phyloP scores from a whole-genome alignment of 2,329 filamentous ascomycete genomes.

The Monosporascus sp. region DNA sequence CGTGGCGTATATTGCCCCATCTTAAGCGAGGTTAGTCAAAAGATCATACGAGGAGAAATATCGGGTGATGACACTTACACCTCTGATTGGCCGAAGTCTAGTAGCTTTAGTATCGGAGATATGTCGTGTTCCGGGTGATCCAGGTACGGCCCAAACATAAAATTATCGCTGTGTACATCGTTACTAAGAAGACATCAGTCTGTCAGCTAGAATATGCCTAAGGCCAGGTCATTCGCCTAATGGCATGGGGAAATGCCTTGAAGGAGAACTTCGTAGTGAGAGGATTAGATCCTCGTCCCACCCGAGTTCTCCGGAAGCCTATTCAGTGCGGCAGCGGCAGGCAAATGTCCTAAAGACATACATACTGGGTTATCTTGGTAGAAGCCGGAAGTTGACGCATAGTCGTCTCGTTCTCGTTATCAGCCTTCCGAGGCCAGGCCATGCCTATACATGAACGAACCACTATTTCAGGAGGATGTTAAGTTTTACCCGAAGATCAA shows the following conservation, averaged over 20 bases:
- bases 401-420: constrained; percentile 4
- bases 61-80: neutral
- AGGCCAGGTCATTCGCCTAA: neutral
- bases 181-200: neutral
- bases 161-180: constrained; percentile 5
- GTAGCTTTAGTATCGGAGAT: neutral
- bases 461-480: neutral
- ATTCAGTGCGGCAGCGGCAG: neutral
- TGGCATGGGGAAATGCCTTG: too few relatives aligned
- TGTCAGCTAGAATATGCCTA: neutral
- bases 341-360: neutral
- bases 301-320: too few relatives aligned
- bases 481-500: too few relatives aligned
- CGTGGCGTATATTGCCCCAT: neutral
- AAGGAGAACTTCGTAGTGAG: too few relatives aligned
- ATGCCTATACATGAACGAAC: constrained; percentile 7
- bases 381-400: neutral
- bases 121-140: neutral
- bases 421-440: constrained; percentile 1
- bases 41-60: too few relatives aligned
- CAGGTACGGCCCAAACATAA: constrained; percentile 1
- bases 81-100: constrained; percentile 1
- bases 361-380: constrained; percentile 5
- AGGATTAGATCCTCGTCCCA: too few relatives aligned
- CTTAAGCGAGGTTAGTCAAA: neutral